Base-by-base conservation (phyloP, 2,329 filamentous ascomycete species). In the Apiospora malaysiana region DNA sequence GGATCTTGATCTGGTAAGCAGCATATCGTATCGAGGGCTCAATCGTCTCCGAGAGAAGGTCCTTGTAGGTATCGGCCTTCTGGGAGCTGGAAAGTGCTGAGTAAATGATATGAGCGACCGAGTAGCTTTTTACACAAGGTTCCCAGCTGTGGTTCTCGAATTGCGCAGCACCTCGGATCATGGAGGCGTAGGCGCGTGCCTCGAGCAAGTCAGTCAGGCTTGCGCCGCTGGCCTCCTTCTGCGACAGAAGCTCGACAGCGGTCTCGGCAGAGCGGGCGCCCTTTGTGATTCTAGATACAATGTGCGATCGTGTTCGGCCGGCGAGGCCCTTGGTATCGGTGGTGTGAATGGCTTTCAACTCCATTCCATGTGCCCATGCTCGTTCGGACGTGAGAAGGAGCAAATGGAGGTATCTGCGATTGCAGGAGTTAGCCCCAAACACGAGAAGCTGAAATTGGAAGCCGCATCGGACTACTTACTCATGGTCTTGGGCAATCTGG, bases 11-110 rank as follows among this genome's bases (percentile, higher is more conserved):
- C 81, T 97, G 94, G 80, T 98, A 98, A 23, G 96, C 94, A 46
- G 95, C 95, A 81, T 97, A 98, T 73, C 95, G 92, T 77, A 99
- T 93, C 73, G 94, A 97, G 1, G 95, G 95, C 79, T 99, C 96
- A 73, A 97, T 91, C 5, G 93, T 97, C 76, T 93, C 91, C 66
- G 92, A 90, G 71, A 99, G 84, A 32, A 98, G 87, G 72, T 98
- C 95, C 79, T 93, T 94, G 85, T 94, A 96, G 46, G 93, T 85
- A 71, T 97, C 95, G 72, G 90, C 91, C 79, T 90, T 92, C 23
- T 84, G 81, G 45, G 88, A 85, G 40, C 87, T 86, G 23, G 91
- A 86, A 59, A 99, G 85, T 0, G 93, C 91, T 72, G 88, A 91
- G 84, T 98, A 99, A 76, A 97, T 92, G 70, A 97, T 87, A 72